A percentile compares a stretch with the other conserved stretches of the same genome.
phyloP scores from a whole-genome alignment of 805 yeast genomes.

The Ogataea pignaliae region DNA sequence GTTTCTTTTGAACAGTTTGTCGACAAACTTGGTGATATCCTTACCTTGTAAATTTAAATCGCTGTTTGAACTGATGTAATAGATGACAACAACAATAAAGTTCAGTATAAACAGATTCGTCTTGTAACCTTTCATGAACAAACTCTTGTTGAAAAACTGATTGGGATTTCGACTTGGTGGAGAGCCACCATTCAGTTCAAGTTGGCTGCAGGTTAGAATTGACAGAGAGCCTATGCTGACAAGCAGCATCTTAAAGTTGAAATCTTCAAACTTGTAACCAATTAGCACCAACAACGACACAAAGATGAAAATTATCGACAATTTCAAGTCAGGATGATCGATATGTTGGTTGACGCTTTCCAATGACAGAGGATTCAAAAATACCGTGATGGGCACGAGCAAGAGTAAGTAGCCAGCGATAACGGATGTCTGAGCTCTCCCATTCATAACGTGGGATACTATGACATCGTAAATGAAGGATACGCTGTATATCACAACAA shows the following conservation, averaged over 20 bases:
- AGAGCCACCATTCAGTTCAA: conserved; percentile 17
- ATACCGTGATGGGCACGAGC: conserved; percentile 17
- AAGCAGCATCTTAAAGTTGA: conserved; percentile 27
- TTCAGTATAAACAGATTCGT: conserved; percentile 21
- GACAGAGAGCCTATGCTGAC: conserved; percentile 27
- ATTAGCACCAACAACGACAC: conserved; percentile 10
- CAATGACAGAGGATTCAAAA: conserved; percentile 11
- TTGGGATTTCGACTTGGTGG: conserved; percentile 6
- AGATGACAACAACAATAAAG: conserved; percentile 9
- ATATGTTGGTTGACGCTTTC: neutral
- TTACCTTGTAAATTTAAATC: conserved; percentile 1
- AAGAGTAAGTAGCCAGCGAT: conserved; percentile 17
- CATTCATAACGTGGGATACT: neutral
- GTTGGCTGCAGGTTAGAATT: conserved; percentile 26
- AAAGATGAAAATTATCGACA: conserved; percentile 7
- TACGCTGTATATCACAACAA: conserved; percentile 10
- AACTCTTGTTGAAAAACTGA: conserved; percentile 19
- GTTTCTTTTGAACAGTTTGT: conserved; percentile 5
- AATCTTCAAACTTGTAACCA: conserved; percentile 9
- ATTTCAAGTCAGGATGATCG: conserved; percentile 8
- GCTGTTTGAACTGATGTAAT: conserved; percentile 10
- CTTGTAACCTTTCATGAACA: conserved; percentile 21
- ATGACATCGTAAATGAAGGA: conserved; percentile 14
- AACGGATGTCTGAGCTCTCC: neutral
- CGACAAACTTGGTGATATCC: neutral